Evolutionary conservation across 1,139 yeast genomes (phyloP).

Genomic region (Candida sp.): DNA sequence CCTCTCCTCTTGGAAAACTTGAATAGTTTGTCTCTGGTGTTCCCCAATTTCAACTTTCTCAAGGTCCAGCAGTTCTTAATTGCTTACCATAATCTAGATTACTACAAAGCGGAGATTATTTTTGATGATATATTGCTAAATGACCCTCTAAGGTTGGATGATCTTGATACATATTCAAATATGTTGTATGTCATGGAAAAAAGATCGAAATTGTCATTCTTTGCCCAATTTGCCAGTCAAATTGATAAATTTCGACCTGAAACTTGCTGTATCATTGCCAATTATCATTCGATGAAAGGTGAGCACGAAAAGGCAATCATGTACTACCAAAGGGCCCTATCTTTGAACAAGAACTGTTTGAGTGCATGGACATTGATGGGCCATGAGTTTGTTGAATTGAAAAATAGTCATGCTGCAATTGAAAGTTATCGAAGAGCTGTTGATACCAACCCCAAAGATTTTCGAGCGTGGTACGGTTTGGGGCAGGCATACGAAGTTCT

Average conservation of each 20-base stretch:
- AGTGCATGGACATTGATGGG: slow-evolving; percentile 99
- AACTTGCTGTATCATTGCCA: slow-evolving; percentile 92
- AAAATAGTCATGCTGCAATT: slow-evolving; percentile 96
- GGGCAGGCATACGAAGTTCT: slow-evolving; percentile 98
- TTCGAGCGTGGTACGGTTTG: slow-evolving; percentile 97
- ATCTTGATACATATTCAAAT: slow-evolving; percentile 88
- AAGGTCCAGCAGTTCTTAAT: slow-evolving; percentile 79
- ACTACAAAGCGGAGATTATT: slow-evolving; percentile 70
- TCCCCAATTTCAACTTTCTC: slow-evolving; percentile 73
- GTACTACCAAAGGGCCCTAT: slow-evolving; percentile 87
- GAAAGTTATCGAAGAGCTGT: slow-evolving; percentile 94
- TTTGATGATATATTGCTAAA: slow-evolving; percentile 70
- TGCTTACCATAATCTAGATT: slow-evolving; percentile 78
- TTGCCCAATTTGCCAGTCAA: slow-evolving; percentile 82
- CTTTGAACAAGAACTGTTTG: slow-evolving; percentile 74
- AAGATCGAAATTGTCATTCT: slow-evolving; percentile 73
- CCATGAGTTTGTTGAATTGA: slow-evolving; percentile 94
- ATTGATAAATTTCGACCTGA: slow-evolving; percentile 91
- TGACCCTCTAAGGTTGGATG: slow-evolving; percentile 92
- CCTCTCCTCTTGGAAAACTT: slow-evolving; percentile 48
- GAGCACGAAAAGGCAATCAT: slow-evolving; percentile 95
- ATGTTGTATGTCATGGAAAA: slow-evolving; percentile 94
- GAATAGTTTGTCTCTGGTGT: slow-evolving; percentile 41
- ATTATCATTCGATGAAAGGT: slow-evolving; percentile 86
- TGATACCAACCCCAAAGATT: slow-evolving; percentile 84